Evolutionary conservation across 2,329 filamentous ascomycete species (phyloP).

Genomic region (Elsinoe perseae): DNA sequence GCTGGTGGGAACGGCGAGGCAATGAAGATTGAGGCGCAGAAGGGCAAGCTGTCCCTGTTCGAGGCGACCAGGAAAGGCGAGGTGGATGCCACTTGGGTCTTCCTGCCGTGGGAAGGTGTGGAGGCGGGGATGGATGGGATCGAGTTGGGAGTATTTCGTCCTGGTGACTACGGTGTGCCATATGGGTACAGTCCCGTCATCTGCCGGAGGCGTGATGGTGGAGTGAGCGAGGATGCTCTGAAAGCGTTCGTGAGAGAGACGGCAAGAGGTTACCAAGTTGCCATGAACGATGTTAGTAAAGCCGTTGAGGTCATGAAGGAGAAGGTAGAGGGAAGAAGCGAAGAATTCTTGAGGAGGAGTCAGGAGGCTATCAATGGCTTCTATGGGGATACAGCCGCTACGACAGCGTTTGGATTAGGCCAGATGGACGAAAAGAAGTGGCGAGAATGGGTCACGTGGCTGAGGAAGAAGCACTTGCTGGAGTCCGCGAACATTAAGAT

Average conservation of each 20-base stretch:
- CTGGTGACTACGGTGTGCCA: conserved; percentile 25
- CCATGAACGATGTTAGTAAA: conserved; percentile 79
- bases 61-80: conserved; percentile 24
- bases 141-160: conserved; percentile 21
- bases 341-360: conserved; percentile 25
- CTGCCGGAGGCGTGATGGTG: conserved; percentile 46
- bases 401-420: neutral
- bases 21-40: conserved; percentile 22
- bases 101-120: conserved; percentile 30
- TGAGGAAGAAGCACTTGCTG: conserved; percentile 1
- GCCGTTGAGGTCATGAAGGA: conserved; percentile 68
- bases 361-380: conserved; percentile 26
- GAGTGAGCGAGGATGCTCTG: conserved; percentile 65
- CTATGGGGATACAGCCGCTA: conserved; percentile 28
- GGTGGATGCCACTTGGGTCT: conserved; percentile 30
- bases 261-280: conserved; percentile 33
- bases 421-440: conserved; percentile 14
- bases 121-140: conserved; percentile 25
- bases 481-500: neutral
- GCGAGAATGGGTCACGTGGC: conserved; percentile 13
- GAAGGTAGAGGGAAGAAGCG: conserved; percentile 55
- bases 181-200: conserved; percentile 31
- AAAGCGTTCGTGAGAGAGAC: conserved; percentile 42
- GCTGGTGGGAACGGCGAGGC: conserved; percentile 24
- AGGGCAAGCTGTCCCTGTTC: conserved; percentile 27